Percentiles rank a stretch among this genome's conserved stretches.
These are phyloP conservation scores for Cladochytrium replicatum DNA, from an alignment of 192 early-diverging fungal species.

Conservation along the genomic window DNA sequence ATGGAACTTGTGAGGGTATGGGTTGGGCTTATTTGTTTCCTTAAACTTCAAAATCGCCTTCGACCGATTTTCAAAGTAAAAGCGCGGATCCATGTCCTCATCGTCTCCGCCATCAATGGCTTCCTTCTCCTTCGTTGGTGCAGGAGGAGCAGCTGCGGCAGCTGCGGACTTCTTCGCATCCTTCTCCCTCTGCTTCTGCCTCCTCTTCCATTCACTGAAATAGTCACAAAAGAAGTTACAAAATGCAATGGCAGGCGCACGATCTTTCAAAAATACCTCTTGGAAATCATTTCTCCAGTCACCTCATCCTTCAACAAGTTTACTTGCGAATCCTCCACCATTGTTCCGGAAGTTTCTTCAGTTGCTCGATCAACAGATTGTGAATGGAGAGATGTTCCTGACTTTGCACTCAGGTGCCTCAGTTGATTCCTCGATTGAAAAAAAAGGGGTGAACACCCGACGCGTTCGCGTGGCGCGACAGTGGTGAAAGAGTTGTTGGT, in stretches of 20 bases:
- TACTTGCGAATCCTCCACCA: constrained; percentile 6
- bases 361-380: no score
- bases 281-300: constrained; percentile 91
- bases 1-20: constrained; percentile 98
- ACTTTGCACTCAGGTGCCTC: no score
- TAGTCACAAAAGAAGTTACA: not conserved
- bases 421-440: no score
- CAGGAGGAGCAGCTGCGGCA: constrained; percentile 21
- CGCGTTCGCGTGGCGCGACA: no score
- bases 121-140: constrained; percentile 46
- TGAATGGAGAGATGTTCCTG: no score
- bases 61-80: constrained; percentile 93
- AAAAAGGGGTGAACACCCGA: no score
- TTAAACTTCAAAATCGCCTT: constrained; percentile 76
- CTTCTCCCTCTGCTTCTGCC: constrained; percentile 82
- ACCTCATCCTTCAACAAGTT: constrained; percentile 58
- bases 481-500: no score
- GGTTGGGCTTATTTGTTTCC: constrained; percentile 69
- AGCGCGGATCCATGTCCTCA: constrained; percentile 74
- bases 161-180: constrained; percentile 63
- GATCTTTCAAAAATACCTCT: constrained; percentile 45
- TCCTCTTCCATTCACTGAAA: constrained; percentile 81
- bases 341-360: no score
- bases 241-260: not conserved
- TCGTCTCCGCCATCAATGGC: no score